Conservation (phyloP, 2,329 filamentous ascomycete species). For the Apiospora aurea region DNA sequence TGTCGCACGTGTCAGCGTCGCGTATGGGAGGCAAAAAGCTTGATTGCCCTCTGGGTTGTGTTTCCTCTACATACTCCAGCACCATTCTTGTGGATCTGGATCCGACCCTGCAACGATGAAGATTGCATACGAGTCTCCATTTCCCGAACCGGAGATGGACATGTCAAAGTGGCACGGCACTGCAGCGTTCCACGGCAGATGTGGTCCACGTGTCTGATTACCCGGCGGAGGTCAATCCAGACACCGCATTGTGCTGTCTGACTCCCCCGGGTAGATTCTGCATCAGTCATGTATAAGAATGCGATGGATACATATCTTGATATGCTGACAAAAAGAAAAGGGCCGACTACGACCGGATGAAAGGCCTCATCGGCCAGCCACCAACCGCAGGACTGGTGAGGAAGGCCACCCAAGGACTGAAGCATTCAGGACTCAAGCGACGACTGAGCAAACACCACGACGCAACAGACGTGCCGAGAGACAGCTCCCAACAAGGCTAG, state of each 20-base stretch:
- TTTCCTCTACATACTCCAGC: neutral
- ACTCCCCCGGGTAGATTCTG: neutral
- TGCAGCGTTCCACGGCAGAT: constrained; percentile 21
- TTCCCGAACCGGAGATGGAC: neutral
- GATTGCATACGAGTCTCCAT: neutral
- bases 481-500: constrained; percentile 1
- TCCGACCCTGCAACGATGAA: neutral
- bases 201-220: constrained; percentile 5
- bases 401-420: neutral
- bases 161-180: neutral
- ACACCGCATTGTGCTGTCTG: neutral
- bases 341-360: neutral
- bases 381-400: neutral
- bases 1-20: neutral
- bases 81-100: neutral
- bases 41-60: neutral
- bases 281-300: neutral
- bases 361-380: neutral
- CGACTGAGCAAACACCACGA: neutral
- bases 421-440: neutral
- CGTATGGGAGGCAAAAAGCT: neutral
- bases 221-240: neutral
- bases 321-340: neutral
- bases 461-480: constrained; percentile 6
- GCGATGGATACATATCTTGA: neutral